Base-by-base conservation (phyloP, 305 asterid species). In the Fraxinus baroniana region DNA sequence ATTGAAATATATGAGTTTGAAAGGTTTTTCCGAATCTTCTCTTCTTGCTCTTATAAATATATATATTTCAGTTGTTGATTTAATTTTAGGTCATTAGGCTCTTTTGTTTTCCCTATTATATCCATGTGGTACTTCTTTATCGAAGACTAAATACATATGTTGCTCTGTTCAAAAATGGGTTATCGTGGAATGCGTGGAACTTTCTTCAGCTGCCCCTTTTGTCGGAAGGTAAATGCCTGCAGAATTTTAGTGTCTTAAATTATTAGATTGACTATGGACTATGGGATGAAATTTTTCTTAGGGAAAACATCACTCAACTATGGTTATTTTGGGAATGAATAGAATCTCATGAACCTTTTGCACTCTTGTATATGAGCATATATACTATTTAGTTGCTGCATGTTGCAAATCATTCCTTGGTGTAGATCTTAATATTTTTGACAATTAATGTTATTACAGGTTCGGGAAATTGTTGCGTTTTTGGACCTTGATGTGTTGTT, bases 401-500 rank as follows among this genome's bases (percentile, higher is more conserved):
- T 60, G 35, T 68, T 22, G 20, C 20, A 78, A 44, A 30, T 74
- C 74, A 68, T 77, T 66, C 64, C 80, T 36, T 7, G 41, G 20
- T 20, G 32, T 71, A 26, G 35, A 60, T 77, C 79, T 70, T 52
- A 77, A 36, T 78, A 77, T 70, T 52, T 77, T 33, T 71, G 62
- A 83, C 28, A 57, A 46, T 84, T 32, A 20, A 62, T 52, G 57
- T 35, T 80, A 22, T 85, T 79, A 74, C 91, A 95, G 99, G 98
- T 95, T 78, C 91, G 99, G 74, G 99, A 95, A 93, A 93, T 94
- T 81, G 94, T 95, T 77, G 80, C 95, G 41, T 64, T 88, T 83
- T 90, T 95, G 90, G 99, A 95, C 86, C 98, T 95, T 87, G 99
- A 95, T 37, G 93, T 95, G 71, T 85, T 95, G 85, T 95, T 83